Evolutionary conservation across 2,329 filamentous ascomycete genomes (phyloP), one percentile per base, ranked within the genome.

Genomic region (Exophiala alcalophila): DNA sequence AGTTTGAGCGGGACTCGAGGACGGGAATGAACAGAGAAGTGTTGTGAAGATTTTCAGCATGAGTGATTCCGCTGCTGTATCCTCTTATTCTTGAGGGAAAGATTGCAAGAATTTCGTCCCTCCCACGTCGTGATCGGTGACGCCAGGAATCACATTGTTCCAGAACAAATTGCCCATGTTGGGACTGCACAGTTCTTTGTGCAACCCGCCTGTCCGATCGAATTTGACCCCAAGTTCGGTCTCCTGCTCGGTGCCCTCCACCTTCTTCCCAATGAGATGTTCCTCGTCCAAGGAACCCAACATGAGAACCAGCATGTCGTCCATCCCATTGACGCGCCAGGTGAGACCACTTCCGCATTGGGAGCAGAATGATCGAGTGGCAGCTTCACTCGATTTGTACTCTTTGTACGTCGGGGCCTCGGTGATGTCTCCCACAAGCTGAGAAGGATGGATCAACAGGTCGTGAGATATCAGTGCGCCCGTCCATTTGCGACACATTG

Each of bases 401-500:
- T 47, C 40, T 15, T 25, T 41, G 40, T 50, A 47, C 3, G 49
- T 49, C 26, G 38, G 19, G n/a, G 31, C 34, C 14, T 42, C 44
- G 9, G 27, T 37, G 10, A 49, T 43, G 24, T 49, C 49, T 28
- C 33, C 39, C 8, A 38, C 35, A n/a, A 52, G n/a, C 28, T 52
- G 49, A 16, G 31, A 42, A 11, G 36, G 34, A 21, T 50, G 30
- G 16, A 44, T 38, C 19, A 52, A 15, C 9, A 52, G 10, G 24
- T 49, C 47, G 32, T 37, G 34, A 9, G 49, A 49, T 10, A 52
- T 25, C 27, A 50, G 26, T 19, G 37, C 34, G 4, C 45, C 42
- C 9, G 47, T 44, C 31, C 42, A 50, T 47, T 50, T 49, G 23
- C 46, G 46, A 29, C 46, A 52, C 31, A 43, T 50, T 11, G 37